Base-by-base conservation (phyloP, 2,329 filamentous ascomycete genomes). In the Penicillium corylophilum region DNA sequence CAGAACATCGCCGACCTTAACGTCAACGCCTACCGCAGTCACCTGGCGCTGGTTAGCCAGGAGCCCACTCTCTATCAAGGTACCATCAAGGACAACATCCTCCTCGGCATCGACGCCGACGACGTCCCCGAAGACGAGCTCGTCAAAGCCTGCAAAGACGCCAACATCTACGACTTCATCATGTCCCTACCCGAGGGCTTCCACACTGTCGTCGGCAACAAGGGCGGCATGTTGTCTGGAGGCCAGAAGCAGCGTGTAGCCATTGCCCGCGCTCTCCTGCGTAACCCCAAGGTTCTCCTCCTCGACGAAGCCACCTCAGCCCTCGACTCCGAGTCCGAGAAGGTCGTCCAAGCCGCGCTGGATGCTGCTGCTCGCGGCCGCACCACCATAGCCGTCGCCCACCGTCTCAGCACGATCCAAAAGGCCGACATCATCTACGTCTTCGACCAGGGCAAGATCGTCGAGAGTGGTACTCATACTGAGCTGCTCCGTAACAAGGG, bases 11-110 rank as follows among this genome's bases (percentile, higher is more conserved):
- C 84, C 53, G 80, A 79, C 10, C 78, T 96, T 44, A 93, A 95
- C 64, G 79, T 96, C 65, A 91, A 89, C 71, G 85, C 92, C 49
- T 96, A 96, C 74, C 87, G 94, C 46, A 85, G 82, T 16, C 84
- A 86, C 69, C 82, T 97, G 57, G 88, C 93, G 0, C 85, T 99
- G 9, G 93, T 99, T 13, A 91, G 88, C 29, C 94, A 97, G 68
- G 94, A 97, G 69, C 93, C 94, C 0, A 96, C 93, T 0, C 76
- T 99, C 0, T 99, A 96, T 73, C 91, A 95, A 70, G 94, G 93
- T 39, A 92, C 88, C 0, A 90, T 99, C 64, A 83, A 82, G 59
- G 92, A 97, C 29, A 97, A 97, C 68, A 90, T 97, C 56, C 74
- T 95, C 5, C 82, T 97, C 2, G 90, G 91, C 40, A 84, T 84